Base-by-base conservation (phyloP, 2,329 filamentous ascomycete genomes). In the Polytolypa hystricis region DNA sequence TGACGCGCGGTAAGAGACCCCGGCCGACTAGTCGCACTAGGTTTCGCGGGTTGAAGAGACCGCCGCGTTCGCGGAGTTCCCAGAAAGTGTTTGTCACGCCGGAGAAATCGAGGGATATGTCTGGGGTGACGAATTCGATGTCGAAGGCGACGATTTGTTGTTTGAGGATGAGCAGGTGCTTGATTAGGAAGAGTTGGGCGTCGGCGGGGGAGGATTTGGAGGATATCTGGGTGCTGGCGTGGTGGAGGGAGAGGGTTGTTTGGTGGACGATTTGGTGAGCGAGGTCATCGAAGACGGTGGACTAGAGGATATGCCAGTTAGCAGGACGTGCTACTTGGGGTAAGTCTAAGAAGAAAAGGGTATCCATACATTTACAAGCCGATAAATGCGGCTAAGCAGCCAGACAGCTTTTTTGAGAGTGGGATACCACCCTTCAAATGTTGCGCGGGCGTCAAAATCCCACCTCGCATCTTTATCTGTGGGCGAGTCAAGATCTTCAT, bases 111-210 rank as follows among this genome's bases (percentile, higher is more conserved):
- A 81, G 70, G 10, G 71, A 70, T 32, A 80, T 65, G 43, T 81
- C 77, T 3, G 77, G 75, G 2, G 73, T 71, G 14, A 79, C 73
- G 49, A 73, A 81, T 53, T 81, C 87, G 47, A 98, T 95, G 62
- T 98, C 91, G 43, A 98, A 86, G 7, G 87, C 87, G 17, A 98
- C 79, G 35, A 98, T 82, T 56, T 95, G 84, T 55, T 95, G 93
- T 60, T 96, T 96, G 35, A 98, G 74, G 33, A 95, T 80, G 33
- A 98, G 79, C 2, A 98, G 72, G 55, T 98, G 94, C 49, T 89
- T 91, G 50, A 98, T 80, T 52, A 95, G 79, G 61, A 98, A 98
- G 4, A 98, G 71, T 47, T 94, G 83, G 0, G 82, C 74, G 54
- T 96, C 86, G 2, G 74, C 71, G 55, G 65, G 65, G n/a, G 60